Conservation (phyloP, 805 yeast species). For the Saturnispora ahearnii region DNA sequence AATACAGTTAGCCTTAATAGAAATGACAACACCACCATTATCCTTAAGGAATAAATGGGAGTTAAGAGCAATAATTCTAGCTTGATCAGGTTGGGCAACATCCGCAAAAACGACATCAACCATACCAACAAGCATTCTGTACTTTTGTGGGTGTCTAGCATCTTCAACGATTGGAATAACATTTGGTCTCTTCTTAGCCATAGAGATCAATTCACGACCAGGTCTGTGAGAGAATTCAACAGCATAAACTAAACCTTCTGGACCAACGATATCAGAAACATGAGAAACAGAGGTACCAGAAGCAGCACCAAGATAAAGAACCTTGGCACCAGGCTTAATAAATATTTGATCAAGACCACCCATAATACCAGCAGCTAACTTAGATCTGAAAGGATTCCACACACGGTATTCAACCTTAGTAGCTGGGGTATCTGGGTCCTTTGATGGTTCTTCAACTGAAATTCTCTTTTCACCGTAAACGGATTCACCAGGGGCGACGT, state of each 20-base stretch:
- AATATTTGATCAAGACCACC: slow-evolving; percentile 98
- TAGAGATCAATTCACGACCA: slow-evolving; percentile 96
- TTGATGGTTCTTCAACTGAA: slow-evolving; percentile 85
- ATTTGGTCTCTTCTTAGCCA: slow-evolving; percentile 99
- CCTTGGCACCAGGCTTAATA: slow-evolving; percentile 97
- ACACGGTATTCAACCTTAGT: slow-evolving; percentile 98
- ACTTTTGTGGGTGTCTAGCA: slow-evolving; percentile 99
- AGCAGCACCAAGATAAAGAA: slow-evolving; percentile 96
- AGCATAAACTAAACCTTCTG: slow-evolving; percentile 97
- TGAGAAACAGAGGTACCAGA: slow-evolving; percentile 99
- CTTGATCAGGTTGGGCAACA: slow-evolving; percentile 99
- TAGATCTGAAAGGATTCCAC: slow-evolving; percentile 99
- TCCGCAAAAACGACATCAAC: slow-evolving; percentile 98
- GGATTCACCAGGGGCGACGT: slow-evolving; percentile 95
- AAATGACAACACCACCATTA: slow-evolving; percentile 96
- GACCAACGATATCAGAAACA: slow-evolving; percentile 97
- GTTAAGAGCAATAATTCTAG: slow-evolving; percentile 98
- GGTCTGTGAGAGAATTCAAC: slow-evolving; percentile 99
- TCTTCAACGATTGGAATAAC: slow-evolving; percentile 98
- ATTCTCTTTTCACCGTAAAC: slow-evolving; percentile 98
- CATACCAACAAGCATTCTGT: slow-evolving; percentile 98
- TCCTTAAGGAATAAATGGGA: slow-evolving; percentile 97
- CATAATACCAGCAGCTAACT: slow-evolving; percentile 99
- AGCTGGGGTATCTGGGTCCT: slow-evolving; percentile 78
- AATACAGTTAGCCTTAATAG: slow-evolving; percentile 99